phyloP scores from a whole-genome alignment of 169 alveolate species.

The Hepatocystis sp. region DNA sequence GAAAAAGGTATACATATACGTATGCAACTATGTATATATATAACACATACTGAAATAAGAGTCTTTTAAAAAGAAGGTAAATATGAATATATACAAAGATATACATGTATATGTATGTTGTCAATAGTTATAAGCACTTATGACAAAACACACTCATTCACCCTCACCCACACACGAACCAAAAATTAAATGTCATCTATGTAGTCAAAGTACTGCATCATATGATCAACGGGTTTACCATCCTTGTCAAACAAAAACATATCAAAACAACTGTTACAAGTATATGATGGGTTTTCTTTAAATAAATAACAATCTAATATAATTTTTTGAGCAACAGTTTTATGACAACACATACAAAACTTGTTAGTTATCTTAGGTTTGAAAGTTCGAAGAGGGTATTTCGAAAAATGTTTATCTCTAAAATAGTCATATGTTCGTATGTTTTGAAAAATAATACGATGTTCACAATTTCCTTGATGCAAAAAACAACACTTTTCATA shows the following conservation, averaged over 20 bases:
- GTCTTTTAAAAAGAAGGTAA: too few species aligned
- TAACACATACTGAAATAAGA: too few species aligned
- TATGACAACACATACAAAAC: constrained; percentile 85
- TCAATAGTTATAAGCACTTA: too few species aligned
- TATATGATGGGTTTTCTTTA: constrained; percentile 86
- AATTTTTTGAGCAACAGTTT: constrained; percentile 78
- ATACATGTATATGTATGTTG: too few species aligned
- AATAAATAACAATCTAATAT: constrained; percentile 84
- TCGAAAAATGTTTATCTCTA: constrained; percentile 75
- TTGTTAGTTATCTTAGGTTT: constrained; percentile 80
- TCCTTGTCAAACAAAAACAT: constrained; percentile 71
- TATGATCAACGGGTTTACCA: constrained; percentile 49
- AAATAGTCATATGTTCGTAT: constrained; percentile 73
- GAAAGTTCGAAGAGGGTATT: constrained; percentile 86
- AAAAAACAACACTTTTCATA: constrained; percentile 83
- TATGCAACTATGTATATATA: constrained; percentile 1
- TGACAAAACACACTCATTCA: too few species aligned
- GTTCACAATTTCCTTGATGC: constrained; percentile 92
- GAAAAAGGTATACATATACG: neutral
- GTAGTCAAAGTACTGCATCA: constrained; percentile 64
- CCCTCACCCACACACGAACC: too few species aligned
- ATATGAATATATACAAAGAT: constrained; percentile 8
- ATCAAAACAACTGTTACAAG: constrained; percentile 85
- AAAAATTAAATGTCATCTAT: constrained; percentile 38
- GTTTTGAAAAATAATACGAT: constrained; percentile 84